These are phyloP conservation scores for Gloeophyllum trabeum DNA, from an alignment of 768 basidiomycete species.

Conservation along the genomic window DNA sequence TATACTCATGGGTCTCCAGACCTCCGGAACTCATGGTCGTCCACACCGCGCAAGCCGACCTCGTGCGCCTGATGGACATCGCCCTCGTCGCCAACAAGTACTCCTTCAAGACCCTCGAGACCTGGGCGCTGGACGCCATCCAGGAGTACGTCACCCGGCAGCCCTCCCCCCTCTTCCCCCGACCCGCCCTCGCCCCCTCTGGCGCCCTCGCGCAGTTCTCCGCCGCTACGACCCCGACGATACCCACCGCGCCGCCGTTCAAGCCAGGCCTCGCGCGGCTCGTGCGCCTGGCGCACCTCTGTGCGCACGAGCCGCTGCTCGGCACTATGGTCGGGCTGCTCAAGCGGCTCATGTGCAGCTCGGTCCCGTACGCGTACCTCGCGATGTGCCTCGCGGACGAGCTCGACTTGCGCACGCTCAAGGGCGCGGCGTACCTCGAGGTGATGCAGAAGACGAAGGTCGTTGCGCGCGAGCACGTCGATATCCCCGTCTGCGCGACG, in stretches of 20 bases:
- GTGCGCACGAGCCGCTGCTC: constrained; percentile 48
- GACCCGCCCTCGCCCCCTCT: constrained; percentile 19
- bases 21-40: constrained; percentile 48
- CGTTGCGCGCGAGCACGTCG: constrained; percentile 11
- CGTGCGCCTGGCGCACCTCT: constrained; percentile 56
- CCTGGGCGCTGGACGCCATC: constrained; percentile 67
- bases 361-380: constrained; percentile 57
- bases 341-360: constrained; percentile 47
- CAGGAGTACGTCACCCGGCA: constrained; percentile 54
- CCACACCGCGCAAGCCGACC: constrained; percentile 35
- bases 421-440: constrained; percentile 60
- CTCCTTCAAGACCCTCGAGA: constrained; percentile 61
- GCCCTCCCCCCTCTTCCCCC: constrained; percentile 35
- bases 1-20: constrained; percentile 20
- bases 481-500: too few relatives aligned
- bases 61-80: constrained; percentile 47
- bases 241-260: constrained; percentile 5
- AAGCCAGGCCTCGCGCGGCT: constrained; percentile 32
- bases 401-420: constrained; percentile 43
- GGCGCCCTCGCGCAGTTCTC: constrained; percentile 17
- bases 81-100: constrained; percentile 64
- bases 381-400: constrained; percentile 70
- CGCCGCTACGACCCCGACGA: constrained; percentile 19
- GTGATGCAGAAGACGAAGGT: constrained; percentile 56
- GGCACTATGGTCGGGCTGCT: constrained; percentile 48